A percentile compares a stretch with the other conserved stretches of the same genome.
Conservation (phyloP, 352 stramenopile genomes). For the Elongisporangium senticosum region DNA sequence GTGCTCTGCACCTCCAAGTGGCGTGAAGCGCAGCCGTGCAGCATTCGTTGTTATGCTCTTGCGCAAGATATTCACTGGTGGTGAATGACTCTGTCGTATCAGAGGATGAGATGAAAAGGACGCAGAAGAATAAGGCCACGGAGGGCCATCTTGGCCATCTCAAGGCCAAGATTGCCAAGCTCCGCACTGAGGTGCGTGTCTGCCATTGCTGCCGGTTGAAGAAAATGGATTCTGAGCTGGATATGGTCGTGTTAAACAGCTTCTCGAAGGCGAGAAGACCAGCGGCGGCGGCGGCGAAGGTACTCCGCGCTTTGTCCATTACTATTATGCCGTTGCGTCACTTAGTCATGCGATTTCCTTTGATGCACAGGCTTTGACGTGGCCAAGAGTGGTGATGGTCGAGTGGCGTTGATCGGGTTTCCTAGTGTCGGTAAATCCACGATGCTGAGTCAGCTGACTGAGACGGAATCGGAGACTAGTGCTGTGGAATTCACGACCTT, state of each 20-base stretch:
- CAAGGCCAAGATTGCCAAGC: conserved; percentile 98
- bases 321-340: background rate
- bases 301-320: conserved; percentile 9
- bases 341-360: background rate
- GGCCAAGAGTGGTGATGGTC: conserved; percentile 92
- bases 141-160: conserved; percentile 89
- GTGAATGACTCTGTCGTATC: conserved; percentile 5
- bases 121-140: conserved; percentile 98
- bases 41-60: background rate
- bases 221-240: background rate
- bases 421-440: conserved; percentile 88
- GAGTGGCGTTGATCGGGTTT: conserved; percentile 96
- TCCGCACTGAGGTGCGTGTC: conserved; percentile 89
- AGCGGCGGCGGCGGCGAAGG: conserved; percentile 74
- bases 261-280: conserved; percentile 78
- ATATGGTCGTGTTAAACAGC: conserved; percentile 18
- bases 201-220: conserved; percentile 2
- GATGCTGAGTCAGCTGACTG: conserved; percentile 91
- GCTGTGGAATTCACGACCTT: conserved; percentile 98
- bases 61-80: background rate
- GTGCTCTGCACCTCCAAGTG: background rate
- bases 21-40: background rate
- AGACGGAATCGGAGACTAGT: conserved; percentile 95
- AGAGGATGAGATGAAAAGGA: conserved; percentile 96
- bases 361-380: conserved; percentile 88